phyloP scores from a whole-genome alignment of 2,329 filamentous ascomycete species.

The Orbilia blumenaviensis region DNA sequence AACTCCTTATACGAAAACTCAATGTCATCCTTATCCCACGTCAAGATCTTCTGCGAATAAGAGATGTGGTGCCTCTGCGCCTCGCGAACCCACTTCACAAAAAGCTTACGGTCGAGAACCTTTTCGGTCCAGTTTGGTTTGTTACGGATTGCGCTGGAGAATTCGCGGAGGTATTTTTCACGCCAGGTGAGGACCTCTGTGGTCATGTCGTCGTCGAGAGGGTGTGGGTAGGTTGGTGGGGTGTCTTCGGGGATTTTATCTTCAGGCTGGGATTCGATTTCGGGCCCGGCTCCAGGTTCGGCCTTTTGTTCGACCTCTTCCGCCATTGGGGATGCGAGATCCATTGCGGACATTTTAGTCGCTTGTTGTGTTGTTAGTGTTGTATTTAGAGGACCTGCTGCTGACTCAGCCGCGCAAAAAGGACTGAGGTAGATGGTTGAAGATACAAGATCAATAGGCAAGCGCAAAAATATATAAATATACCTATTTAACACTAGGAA shows the following conservation, averaged over 20 bases:
- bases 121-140: constrained; percentile 52
- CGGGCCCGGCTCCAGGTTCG: too few species aligned
- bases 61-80: constrained; percentile 4
- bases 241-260: not conserved
- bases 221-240: constrained; percentile 15
- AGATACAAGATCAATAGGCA: not conserved
- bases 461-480: too few species aligned
- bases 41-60: constrained; percentile 5
- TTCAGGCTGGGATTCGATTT: too few species aligned
- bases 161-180: constrained; percentile 36
- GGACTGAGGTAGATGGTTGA: too few species aligned
- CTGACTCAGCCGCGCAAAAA: too few species aligned
- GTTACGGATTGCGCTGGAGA: constrained; percentile 29
- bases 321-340: not conserved
- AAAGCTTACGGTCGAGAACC: constrained; percentile 22
- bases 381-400: not conserved
- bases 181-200: constrained; percentile 17
- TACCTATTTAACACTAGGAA: not conserved
- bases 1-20: constrained; percentile 32
- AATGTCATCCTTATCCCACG: constrained; percentile 28
- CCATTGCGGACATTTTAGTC: not conserved
- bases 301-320: not conserved
- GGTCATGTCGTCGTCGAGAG: constrained; percentile 17
- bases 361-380: not conserved
- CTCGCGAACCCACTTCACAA: constrained; percentile 46